Conservation (phyloP, 2,329 filamentous ascomycete genomes). For the Claviceps citrina region DNA sequence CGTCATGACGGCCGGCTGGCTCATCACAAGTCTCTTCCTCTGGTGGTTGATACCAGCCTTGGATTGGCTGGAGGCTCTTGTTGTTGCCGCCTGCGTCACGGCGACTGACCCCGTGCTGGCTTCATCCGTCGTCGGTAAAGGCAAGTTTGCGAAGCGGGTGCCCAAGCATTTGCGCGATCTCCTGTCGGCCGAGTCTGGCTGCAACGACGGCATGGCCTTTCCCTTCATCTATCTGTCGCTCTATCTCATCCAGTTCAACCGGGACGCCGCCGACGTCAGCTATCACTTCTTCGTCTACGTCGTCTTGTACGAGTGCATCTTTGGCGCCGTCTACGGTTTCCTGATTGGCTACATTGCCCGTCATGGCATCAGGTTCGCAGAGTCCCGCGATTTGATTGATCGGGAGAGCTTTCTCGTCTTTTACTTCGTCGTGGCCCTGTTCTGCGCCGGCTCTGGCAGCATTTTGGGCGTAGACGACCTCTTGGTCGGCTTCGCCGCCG, state of each 20-base stretch:
- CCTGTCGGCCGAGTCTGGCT: conserved; percentile 89
- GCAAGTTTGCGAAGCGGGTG: conserved; percentile 94
- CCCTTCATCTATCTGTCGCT: conserved; percentile 89
- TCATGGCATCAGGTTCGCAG: conserved; percentile 77
- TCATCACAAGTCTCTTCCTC: conserved; percentile 81
- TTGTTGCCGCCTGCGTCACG: conserved; percentile 82
- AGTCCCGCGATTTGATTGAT: conserved; percentile 75
- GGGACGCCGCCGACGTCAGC: conserved; percentile 50
- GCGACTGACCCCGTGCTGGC: conserved; percentile 94
- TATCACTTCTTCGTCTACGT: conserved; percentile 82
- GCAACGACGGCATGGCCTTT: conserved; percentile 99
- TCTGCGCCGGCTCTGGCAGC: conserved; percentile 86
- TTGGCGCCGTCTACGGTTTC: conserved; percentile 82
- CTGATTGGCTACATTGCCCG: conserved; percentile 75
- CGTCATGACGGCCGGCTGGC: conserved; percentile 95
- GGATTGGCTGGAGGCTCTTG: conserved; percentile 79
- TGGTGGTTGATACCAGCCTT: conserved; percentile 76
- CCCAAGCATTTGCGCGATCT: conserved; percentile 94
- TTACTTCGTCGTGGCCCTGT: conserved; percentile 92
- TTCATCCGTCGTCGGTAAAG: conserved; percentile 95
- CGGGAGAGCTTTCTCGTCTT: conserved; percentile 96
- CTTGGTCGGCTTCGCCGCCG: conserved; percentile 83
- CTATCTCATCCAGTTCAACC: conserved; percentile 73
- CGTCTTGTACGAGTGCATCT: conserved; percentile 88
- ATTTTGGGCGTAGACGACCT: conserved; percentile 86